A percentile compares a stretch with the other conserved stretches of the same genome.
Conservation (phyloP, 176 grass and related monocot genomes). For the Oryza coarctata region DNA sequence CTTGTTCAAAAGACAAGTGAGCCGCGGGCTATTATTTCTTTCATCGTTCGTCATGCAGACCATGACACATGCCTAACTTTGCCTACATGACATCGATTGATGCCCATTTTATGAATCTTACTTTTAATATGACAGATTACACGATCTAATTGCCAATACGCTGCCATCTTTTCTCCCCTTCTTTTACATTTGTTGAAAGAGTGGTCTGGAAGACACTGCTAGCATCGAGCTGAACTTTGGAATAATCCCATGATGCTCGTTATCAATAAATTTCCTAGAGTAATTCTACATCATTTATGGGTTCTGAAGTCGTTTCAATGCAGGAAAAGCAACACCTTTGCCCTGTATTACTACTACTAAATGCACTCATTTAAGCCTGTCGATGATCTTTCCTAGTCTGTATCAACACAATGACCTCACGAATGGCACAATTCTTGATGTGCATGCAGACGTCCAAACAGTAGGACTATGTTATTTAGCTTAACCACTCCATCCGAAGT, state of each 20-base stretch:
- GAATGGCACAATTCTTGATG: background rate
- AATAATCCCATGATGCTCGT: no score
- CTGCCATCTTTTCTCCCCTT: background rate
- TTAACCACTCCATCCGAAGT: background rate
- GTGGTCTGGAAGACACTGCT: background rate
- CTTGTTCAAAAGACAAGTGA: background rate
- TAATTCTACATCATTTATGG: no score
- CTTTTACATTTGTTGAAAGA: background rate
- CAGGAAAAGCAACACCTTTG: no score
- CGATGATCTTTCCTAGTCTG: background rate
- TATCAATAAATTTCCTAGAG: no score
- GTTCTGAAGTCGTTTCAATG: no score
- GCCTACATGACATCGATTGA: background rate
- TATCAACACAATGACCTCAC: background rate
- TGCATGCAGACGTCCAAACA: background rate
- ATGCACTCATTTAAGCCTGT: background rate
- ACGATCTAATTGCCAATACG: background rate
- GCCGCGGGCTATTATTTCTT: background rate
- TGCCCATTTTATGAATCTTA: background rate
- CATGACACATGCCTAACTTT: background rate
- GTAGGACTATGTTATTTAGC: background rate
- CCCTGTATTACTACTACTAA: background rate
- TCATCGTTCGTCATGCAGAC: background rate
- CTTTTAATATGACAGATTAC: background rate
- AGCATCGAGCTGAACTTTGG: no score